Evolutionary conservation across 2,329 filamentous ascomycete species (phyloP), one percentile per base, ranked within the genome.

Genomic region (Cordyceps javanica): DNA sequence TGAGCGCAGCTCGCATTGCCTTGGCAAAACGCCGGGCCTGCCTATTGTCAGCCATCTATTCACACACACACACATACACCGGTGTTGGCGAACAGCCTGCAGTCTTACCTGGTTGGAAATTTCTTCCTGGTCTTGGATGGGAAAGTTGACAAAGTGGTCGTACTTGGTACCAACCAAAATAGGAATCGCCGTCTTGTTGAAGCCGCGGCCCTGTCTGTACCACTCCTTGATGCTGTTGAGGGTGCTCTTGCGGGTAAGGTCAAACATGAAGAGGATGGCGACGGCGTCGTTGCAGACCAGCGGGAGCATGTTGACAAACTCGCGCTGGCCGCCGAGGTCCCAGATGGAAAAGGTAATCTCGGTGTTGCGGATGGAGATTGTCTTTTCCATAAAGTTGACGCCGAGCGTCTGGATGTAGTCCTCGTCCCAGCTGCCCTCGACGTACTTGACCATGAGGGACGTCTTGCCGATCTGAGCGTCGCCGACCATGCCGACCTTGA

Each of bases 381-480:
- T 99, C 82, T 99, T 99, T 74, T 99, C 94, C 94, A 99, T 99
- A 75, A 99, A 99, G 74, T 99, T 99, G 74, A 99, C 94, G 64
- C 94, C 94, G 45, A 99, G 78, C 23, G 94, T 99, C 76, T 99
- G 94, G 68, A 99, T 99, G 74, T 99, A 99, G 72, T 99, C 94
- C 76, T 99, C 94, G 73, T 99, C 94, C 91, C 94, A 99, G 74
- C 92, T 97, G 60, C 94, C 94, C 76, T 99, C 94, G 57, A 99
- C 94, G 70, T 99, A 99, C 74, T 99, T 99, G 69, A 99, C 94
- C 94, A 99, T 99, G 70, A 99, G 76, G 63, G 92, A 97, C 19
- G 94, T 99, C 82, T 99, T 99, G 69, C 94, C 94, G 66, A 99
- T 99, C 75, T 99, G 94, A 59, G 94, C 94, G 76, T 99, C 94